These are phyloP conservation scores for Candida wancherniae DNA, from an alignment of 805 yeast genomes.

Conservation along the genomic window DNA sequence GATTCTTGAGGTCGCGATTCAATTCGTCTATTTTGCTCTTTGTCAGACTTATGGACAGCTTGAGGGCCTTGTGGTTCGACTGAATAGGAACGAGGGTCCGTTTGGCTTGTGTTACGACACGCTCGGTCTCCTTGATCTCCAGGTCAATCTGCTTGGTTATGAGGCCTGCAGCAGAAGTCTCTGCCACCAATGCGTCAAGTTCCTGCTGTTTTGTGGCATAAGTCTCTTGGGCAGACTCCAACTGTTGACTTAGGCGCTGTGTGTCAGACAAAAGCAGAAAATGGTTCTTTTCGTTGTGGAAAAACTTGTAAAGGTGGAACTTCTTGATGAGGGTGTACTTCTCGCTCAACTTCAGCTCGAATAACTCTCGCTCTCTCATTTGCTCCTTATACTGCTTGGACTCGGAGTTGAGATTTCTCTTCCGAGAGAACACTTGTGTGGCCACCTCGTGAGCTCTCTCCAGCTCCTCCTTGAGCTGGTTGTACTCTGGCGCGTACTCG, in stretches of 20 bases:
- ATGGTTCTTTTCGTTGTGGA: constrained; percentile 49
- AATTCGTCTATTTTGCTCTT: constrained; percentile 48
- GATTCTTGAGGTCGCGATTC: constrained; percentile 48
- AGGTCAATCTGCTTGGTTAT: too few species aligned
- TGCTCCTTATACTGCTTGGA: constrained; percentile 75
- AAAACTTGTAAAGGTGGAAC: constrained; percentile 60
- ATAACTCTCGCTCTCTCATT: constrained; percentile 63
- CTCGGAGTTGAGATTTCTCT: constrained; percentile 67
- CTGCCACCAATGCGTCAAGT: constrained; percentile 26
- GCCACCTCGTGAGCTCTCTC: constrained; percentile 64
- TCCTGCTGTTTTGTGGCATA: constrained; percentile 25
- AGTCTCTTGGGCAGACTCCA: constrained; percentile 18
- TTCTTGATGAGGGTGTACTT: constrained; percentile 43
- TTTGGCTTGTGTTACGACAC: too few species aligned
- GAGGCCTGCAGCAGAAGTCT: constrained; percentile 46
- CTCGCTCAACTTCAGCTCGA: constrained; percentile 50
- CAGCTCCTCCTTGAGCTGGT: constrained; percentile 53
- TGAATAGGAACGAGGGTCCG: constrained; percentile 60
- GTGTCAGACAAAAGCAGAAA: constrained; percentile 32
- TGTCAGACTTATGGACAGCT: constrained; percentile 42
- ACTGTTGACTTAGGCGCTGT: constrained; percentile 7
- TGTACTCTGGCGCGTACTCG: constrained; percentile 65
- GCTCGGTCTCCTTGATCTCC: too few species aligned
- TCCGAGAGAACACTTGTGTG: constrained; percentile 58
- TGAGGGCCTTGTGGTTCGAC: constrained; percentile 48